Conservation (phyloP, 2,329 filamentous ascomycete species). For the Diatrype stigma region DNA sequence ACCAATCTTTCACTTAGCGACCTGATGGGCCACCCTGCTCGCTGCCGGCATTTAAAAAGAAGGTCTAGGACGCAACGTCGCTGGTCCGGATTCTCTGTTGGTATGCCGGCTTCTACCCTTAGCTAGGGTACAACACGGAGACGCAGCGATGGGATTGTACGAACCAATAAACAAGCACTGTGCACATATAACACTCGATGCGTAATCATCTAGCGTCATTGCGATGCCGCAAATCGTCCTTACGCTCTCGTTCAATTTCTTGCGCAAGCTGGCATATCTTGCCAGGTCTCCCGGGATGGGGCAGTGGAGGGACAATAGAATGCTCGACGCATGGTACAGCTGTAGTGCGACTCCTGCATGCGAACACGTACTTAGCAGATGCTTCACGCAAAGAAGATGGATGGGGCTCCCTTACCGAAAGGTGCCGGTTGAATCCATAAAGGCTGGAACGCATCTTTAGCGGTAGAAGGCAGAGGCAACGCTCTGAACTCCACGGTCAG, state of each 20-base stretch:
- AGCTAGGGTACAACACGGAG: not conserved
- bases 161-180: slow-evolving; percentile 38
- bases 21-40: too few relatives aligned
- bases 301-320: too few relatives aligned
- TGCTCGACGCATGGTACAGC: slow-evolving; percentile 30
- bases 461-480: slow-evolving; percentile 28
- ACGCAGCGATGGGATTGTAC: slow-evolving; percentile 8
- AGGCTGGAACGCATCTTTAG: slow-evolving; percentile 35
- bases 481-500: slow-evolving; percentile 35
- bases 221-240: slow-evolving; percentile 47
- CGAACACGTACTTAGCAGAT: slow-evolving; percentile 47
- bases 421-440: slow-evolving; percentile 48
- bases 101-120: too few relatives aligned
- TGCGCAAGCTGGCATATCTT: not conserved
- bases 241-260: slow-evolving; percentile 33
- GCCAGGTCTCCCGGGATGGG: slow-evolving; percentile 18
- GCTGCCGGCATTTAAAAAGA: too few relatives aligned
- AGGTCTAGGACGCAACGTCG: too few relatives aligned
- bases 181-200: slow-evolving; percentile 38
- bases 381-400: slow-evolving; percentile 48
- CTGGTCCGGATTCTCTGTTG: too few relatives aligned
- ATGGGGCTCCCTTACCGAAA: slow-evolving; percentile 45
- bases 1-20: too few relatives aligned
- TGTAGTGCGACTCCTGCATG: slow-evolving; percentile 45
- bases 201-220: slow-evolving; percentile 36